Base-by-base conservation (phyloP, 2,329 filamentous ascomycete genomes). In the Penicillium vulpinum region DNA sequence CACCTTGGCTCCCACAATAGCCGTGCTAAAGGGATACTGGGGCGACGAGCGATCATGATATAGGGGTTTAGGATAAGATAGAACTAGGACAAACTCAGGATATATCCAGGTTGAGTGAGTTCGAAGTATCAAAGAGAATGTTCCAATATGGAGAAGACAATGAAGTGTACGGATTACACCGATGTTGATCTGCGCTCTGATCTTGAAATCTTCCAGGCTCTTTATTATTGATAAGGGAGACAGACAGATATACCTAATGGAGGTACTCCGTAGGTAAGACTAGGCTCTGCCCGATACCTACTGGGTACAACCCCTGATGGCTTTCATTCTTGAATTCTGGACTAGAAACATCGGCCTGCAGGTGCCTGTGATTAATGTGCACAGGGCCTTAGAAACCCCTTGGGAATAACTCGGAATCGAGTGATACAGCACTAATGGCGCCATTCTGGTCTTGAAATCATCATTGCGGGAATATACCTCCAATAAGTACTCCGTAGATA, bases 1-100 rank as follows among this genome's bases (percentile, higher is more conserved):
- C 26, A 73, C 71, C 64, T 68, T 29, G 69, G 67, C 59, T 73
- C 70, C 69, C 70, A 73, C 36, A 64, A 60, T 24, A 73, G 58
- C 48, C 70, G 64, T 31, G 68, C 67, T 50, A 73, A 52, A 35
- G 70, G 61, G 38, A 60, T 58, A 45, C 62, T 63, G 11, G 65
- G 48, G 43, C 45, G 51, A 39, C 45, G 54, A 26, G 21, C 28
- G n/a, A 57, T 50, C 64, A 66, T 56, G 11, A 22, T 51, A 40
- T 54, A 18, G 3, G 40, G n/a, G 13, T 24, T 31, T 3, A 15
- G 9, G 21, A 44, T 35, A 41, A 21, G 31, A 31, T 43, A 11
- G n/a, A n/a, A n/a, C n/a, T n/a, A 39, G 11, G 13, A 18, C 53
- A 29, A 26, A 31, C n/a, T 18, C 40, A 31, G 22, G n/a, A 24